Evolutionary conservation across 306 rosid genomes (phyloP), one percentile per base, ranked within the genome.

Genomic region (Begonia peltatifolia): DNA sequence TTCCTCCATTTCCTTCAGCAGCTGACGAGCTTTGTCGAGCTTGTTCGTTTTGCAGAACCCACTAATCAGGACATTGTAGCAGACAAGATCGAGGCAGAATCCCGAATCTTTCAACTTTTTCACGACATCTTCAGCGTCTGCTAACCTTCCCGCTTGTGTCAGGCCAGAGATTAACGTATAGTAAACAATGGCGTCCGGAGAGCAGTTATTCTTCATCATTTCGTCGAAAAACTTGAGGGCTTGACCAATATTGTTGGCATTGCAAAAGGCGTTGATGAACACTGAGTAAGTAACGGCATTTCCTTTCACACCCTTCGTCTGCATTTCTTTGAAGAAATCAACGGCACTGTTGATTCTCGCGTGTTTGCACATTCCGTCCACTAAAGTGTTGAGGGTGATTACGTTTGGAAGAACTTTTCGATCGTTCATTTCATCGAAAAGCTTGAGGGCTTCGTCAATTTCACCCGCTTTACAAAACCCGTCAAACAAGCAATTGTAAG

Each of bases 401-500:
- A 76, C 78, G 64, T 47, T 80, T 15, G 88, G 79, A n/a, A 53
- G 38, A 38, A 80, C 59, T 56, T 59, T 74, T 22, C 75, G 84
- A 57, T 59, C 61, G 55, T 51, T 78, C 95, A 89, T 89, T 72
- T 72, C 63, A 47, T 64, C 50, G 50, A 71, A 79, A 20, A 89
- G 74, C 50, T 76, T 62, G 12, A 4, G 51, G 13, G 93, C 93
- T 54, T 56, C 71, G 59, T 78, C 76, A 38, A 80, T 67, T 48
- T 79, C 76, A 9, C 89, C 88, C 6, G 67, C 71, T 66, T 77
- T 84, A 72, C 73, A 77, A 53, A 75, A 79, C 44, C 88, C 88
- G 35, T 82, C 81, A 67, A 79, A 79, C 87, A 88, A 74, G 72
- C 84, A 77, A 65, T 79, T 84, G 71, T 73, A 88, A 9, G 95